Evolutionary conservation across 257 asterid species (phyloP), one percentile per base, ranked within the genome.

Genomic region (Penstemon newberryi): DNA sequence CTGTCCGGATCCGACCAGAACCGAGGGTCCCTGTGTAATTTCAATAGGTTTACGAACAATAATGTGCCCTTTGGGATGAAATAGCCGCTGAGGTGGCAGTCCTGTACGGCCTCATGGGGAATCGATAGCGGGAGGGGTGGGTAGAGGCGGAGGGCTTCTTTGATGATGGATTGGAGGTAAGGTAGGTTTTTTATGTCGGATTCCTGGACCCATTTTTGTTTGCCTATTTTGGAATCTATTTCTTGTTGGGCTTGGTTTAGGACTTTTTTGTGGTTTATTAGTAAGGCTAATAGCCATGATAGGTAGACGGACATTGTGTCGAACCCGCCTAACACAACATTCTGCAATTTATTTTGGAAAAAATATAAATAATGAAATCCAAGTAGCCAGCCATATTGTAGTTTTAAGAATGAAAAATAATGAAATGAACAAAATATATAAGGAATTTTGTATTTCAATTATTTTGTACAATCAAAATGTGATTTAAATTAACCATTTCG

Each of bases 311-410:
- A 67, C 37, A 88, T 86, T 8, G 87, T 82, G 62, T 84, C 90
- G 4, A 83, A 69, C 41, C 93, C 93, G 25, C 85, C 93, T 57
- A 82, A 56, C 38, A 86, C 80, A 3, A 86, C 69, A 65, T 77
- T 82, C 93, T 86, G 80, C 65, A 69, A 59, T 7, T 11, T 10
- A 40, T 38, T 38, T 38, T 15, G 0, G 18, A 58, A 58, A 54
- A n/a, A 54, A 36, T 7, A 9, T 3, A 57, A 57, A 57, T 8
- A 1, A 33, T 25, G 33, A 25, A 25, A 25, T 25, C 33, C 2
- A 25, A 25, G 3, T 25, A 25, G 33, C 33, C 33, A 25, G 33
- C 33, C 33, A 25, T 25, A 25, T 25, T 25, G 33, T 25, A 25
- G 33, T 25, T 25, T 25, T 25, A 25, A 25, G 33, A 25, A 25